Base-by-base conservation (phyloP, 129 eudicot species). In the carrot (Daucus carota) region DNA sequence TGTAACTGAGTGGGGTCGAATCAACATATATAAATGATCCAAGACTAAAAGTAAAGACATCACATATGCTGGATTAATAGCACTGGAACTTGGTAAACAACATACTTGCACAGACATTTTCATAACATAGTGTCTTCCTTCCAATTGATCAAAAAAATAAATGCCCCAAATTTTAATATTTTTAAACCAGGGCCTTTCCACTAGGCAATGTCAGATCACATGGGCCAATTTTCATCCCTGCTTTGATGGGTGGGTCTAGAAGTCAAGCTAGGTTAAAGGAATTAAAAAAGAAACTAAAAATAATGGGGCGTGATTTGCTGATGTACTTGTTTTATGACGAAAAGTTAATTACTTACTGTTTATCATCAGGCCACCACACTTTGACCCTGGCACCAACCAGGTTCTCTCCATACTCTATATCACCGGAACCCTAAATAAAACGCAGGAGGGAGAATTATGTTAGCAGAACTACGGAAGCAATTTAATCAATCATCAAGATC, bases 331-430 rank as follows among this genome's bases (percentile, higher is more conserved):
- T 26, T 29, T 29, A 32, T 22, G 18, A 45, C 8, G 68, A 34
- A 44, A 48, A 41, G 29, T 13, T 13, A 52, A 74, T 74, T 77
- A 86, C 98, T 86, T 84, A 91, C 98, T 1, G 32, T 45, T 68
- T 68, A 83, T 94, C 98, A 47, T 83, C 74, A 10, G 98, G 98
- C 98, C 98, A 94, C 93, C 96, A 94, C 74, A 94, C 93, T 83
- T 83, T 87, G 52, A 94, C 85, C 82, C 86, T 91, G 28, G 75
- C 40, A 79, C 97, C 97, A 78, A 94, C 86, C 54, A 94, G 79
- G 59, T 88, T 85, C 52, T 72, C 78, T 41, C 86, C 97, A 46
- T 80, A 75, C 47, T 75, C 80, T 6, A 59, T 22, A 62, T 77
- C 17, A 52, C 57, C 81, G 40, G 92, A 78, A 57, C 80, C 86